Evolutionary conservation across 129 eudicot species (phyloP).

Genomic region (Cynara cardunculus): DNA sequence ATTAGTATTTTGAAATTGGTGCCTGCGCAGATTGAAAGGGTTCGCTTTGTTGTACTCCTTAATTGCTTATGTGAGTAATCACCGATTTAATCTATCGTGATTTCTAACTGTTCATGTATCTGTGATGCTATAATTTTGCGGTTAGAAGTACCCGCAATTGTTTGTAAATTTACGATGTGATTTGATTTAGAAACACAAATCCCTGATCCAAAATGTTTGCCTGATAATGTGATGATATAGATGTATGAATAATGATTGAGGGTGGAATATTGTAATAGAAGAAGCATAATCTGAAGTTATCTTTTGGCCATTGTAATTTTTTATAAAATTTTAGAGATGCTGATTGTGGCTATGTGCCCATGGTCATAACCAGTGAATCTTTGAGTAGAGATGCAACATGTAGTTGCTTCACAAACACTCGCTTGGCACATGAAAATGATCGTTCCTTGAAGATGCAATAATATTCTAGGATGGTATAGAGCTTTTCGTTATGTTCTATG

Average conservation of each 20-base stretch:
- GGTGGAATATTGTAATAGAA: background rate
- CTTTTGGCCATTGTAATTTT: background rate
- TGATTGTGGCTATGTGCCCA: background rate
- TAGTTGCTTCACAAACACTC: background rate
- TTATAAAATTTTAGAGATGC: background rate
- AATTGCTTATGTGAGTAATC: slow-evolving; percentile 11
- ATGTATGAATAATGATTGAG: background rate
- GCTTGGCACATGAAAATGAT: background rate
- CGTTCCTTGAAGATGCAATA: background rate
- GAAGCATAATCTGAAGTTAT: background rate
- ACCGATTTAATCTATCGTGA: background rate
- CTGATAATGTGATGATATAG: background rate
- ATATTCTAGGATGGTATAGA: background rate
- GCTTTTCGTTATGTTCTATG: background rate
- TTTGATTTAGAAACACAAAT: background rate
- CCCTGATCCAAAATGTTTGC: background rate
- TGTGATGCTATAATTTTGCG: background rate
- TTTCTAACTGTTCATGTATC: background rate
- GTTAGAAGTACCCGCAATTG: background rate
- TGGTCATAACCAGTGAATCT: too few species aligned
- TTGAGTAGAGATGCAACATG: background rate
- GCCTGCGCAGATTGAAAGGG: background rate
- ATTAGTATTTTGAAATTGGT: background rate
- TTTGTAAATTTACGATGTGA: background rate
- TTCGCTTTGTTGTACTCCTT: background rate